phyloP scores from a whole-genome alignment of 345 rosid species.

The Populus nigra region DNA sequence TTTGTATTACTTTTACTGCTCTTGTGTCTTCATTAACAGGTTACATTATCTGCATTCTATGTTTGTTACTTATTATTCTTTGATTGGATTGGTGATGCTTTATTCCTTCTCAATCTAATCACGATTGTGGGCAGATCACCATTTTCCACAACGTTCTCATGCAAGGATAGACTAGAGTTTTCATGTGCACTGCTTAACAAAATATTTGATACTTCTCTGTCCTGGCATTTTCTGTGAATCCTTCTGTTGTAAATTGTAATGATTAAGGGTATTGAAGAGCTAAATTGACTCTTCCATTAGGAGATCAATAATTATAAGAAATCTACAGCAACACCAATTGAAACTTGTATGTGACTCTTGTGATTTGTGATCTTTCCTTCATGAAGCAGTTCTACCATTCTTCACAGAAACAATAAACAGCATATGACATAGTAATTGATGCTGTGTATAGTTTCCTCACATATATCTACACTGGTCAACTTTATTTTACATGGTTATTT shows the following conservation, averaged over 20 bases:
- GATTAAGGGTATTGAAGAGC: neutral
- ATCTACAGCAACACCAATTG: neutral
- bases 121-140: neutral
- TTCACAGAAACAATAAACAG: neutral
- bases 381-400: neutral
- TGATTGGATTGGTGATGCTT: neutral
- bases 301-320: neutral
- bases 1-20: neutral
- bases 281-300: neutral
- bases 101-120: neutral
- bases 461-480: neutral
- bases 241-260: neutral
- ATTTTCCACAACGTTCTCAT: neutral
- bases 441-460: neutral
- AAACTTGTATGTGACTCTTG: neutral
- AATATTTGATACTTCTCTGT: neutral
- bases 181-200: neutral
- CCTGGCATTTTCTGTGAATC: neutral
- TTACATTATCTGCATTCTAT: neutral
- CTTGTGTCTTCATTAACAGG: neutral
- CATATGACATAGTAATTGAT: neutral
- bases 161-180: neutral
- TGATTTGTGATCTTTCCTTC: neutral
- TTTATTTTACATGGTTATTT: neutral
- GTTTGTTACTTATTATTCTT: neutral